phyloP scores from a whole-genome alignment of 805 yeast species.

The Metschnikowia vanudenii region DNA sequence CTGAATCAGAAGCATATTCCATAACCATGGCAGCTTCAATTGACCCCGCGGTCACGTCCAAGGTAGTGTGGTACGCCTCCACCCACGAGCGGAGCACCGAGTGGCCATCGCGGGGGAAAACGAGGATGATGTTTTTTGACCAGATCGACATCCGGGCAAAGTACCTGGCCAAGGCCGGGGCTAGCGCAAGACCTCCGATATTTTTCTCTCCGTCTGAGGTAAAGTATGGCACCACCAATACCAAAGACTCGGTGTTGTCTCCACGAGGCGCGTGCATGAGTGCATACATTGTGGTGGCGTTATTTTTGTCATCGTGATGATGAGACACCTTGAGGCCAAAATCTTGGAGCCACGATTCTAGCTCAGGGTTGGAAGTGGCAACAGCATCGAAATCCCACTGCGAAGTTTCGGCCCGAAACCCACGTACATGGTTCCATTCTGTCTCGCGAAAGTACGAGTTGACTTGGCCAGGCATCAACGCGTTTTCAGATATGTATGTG shows the following conservation, averaged over 20 bases:
- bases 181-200: conserved; percentile 76
- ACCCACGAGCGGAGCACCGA: conserved; percentile 83
- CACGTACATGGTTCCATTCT: conserved; percentile 91
- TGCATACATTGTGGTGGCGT: conserved; percentile 55
- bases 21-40: conserved; percentile 86
- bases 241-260: conserved; percentile 94
- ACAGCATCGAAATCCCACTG: conserved; percentile 34
- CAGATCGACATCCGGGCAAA: conserved; percentile 86
- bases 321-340: conserved; percentile 65
- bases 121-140: conserved; percentile 91
- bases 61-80: conserved; percentile 81
- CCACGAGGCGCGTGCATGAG: conserved; percentile 91
- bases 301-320: conserved; percentile 32
- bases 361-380: conserved; percentile 41
- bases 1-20: conserved; percentile 69
- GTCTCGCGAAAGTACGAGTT: conserved; percentile 87
- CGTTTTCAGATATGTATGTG: conserved; percentile 93
- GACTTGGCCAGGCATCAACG: conserved; percentile 95
- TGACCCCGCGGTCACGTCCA: conserved; percentile 89
- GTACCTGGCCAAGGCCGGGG: conserved; percentile 72
- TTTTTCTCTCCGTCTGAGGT: conserved; percentile 65
- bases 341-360: conserved; percentile 61
- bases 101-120: conserved; percentile 71
- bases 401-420: conserved; percentile 63
- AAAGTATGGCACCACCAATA: conserved; percentile 83